phyloP scores from a whole-genome alignment of 176 grass and related monocot species.

The Cenchrus americanus region DNA sequence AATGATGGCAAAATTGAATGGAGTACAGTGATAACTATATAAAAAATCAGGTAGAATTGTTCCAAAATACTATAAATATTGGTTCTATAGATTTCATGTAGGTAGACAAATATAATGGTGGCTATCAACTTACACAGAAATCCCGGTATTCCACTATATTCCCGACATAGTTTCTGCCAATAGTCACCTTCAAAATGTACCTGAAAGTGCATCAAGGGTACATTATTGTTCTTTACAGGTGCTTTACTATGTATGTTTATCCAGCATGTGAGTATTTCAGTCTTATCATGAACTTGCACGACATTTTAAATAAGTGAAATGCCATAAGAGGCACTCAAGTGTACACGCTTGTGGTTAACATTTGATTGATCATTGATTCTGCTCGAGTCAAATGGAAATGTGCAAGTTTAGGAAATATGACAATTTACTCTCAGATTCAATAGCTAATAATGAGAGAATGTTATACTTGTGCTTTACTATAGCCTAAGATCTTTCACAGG shows the following conservation, averaged over 20 bases:
- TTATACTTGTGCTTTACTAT: neutral
- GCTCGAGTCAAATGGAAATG: neutral
- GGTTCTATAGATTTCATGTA: neutral
- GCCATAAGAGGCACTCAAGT: neutral
- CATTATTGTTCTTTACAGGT: neutral
- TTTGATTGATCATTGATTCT: neutral
- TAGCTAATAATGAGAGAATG: neutral
- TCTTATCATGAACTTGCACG: neutral
- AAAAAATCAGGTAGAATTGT: neutral
- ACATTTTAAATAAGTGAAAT: neutral
- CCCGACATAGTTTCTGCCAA: constrained; percentile 79
- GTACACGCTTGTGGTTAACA: neutral
- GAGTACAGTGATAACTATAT: neutral
- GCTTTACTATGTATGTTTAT: neutral
- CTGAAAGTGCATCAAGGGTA: constrained; percentile 40
- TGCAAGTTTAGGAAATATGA: neutral
- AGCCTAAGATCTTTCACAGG: neutral
- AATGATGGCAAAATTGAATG: neutral
- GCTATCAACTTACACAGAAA: constrained; percentile 72
- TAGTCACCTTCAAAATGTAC: constrained; percentile 79
- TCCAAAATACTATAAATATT: neutral
- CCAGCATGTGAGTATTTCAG: neutral
- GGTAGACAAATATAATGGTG: neutral
- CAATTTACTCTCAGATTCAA: neutral
- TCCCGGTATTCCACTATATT: constrained; percentile 76